Evolutionary conservation across 2,329 filamentous ascomycete species (phyloP), one percentile per base, ranked within the genome.

Genomic region (Paramyrothecium roridum): DNA sequence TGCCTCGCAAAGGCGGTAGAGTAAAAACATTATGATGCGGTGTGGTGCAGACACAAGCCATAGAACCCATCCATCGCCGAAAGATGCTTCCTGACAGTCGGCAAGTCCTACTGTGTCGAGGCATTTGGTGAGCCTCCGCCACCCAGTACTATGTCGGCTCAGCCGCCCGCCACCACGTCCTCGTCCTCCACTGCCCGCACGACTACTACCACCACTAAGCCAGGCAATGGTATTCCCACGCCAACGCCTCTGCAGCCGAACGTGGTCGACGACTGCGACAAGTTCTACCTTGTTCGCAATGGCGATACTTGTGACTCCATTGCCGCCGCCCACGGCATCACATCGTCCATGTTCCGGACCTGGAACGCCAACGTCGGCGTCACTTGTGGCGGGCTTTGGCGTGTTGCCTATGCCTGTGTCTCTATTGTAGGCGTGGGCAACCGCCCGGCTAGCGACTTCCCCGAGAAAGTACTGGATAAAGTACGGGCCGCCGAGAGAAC

Each of bases 241-340:
- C 58, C 58, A 4, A 10, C n/a, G 3, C 58, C 56, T 3, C 48
- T 43, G 2, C 61, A 62, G 49, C 56, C 54, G 11, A 58, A 50
- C 17, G 57, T 63, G 33, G 58, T 59, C 2, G 40, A 48, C 46
- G 59, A 60, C 53, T 63, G 61, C 43, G 56, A 64, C 46, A 47
- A 34, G n/a, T 63, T 63, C 51, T 52, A 62, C 50, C 16, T 50
- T 8, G 56, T 61, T 4, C 13, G 23, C 2, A 16, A 43, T 13
- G 56, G 56, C 4, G 55, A 62, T 23, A 54, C 33, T 10, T 63
- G 61, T 49, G 22, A 22, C 13, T 16, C n/a, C 20, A 57, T 63
- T 30, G 51, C 54, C 2, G n/a, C 37, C 13, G 48, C 50, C 21
- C 46, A 52, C 12, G 55, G 55, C 8, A 56, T 63, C 34, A 54